Base-by-base conservation (phyloP, 495 filamentous ascomycete genomes). In the Alectoria sarmentosa region DNA sequence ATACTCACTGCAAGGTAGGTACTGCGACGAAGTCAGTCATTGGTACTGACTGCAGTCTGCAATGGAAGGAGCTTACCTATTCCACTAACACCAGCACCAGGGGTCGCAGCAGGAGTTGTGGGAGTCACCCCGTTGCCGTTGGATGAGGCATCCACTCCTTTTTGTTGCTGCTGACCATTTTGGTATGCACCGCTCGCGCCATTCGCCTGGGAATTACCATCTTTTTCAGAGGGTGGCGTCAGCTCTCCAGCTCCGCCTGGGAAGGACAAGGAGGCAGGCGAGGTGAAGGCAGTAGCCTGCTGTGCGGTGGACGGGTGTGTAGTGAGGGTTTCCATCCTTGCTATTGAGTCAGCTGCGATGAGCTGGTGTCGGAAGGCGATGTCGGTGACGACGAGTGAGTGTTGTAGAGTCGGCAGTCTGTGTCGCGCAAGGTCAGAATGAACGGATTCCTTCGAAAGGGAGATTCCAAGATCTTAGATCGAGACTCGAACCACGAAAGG, bases 1-100 rank as follows among this genome's bases (percentile, higher is more conserved):
- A 88, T 88, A 92, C 90, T 90, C 88, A 96, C 93, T 98, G 94
- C 84, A 97, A 85, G 64, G 93, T 96, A 70, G 94, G 93, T 71
- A 96, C 91, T 55, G 15, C 30, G 52, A 55, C 6, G 17, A 34
- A n/a, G 52, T 55, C 17, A 55, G 52, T 34, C 30, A n/a, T 13
- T 3, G 14, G 7, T 11, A 17, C 7, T 55, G 0, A 32, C 2
- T 3, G 10, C 3, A 34, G 30, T 55, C 30, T 34, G 10, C 3
- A n/a, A 28, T 4, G 7, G 5, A 30, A 32, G 4, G 30, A 21
- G 14, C 30, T 34, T n/a, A 55, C 52, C 52, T 75, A 98, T 90
- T 71, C 94, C 94, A 80, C 88, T 91, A 67, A 90, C 89, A 73
- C 86, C 87, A 64, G 89, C 90, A 72, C 85, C 89, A 73, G 93